These are phyloP conservation scores for Lactarius deliciosus DNA, from an alignment of 768 basidiomycete species.

Conservation along the genomic window DNA sequence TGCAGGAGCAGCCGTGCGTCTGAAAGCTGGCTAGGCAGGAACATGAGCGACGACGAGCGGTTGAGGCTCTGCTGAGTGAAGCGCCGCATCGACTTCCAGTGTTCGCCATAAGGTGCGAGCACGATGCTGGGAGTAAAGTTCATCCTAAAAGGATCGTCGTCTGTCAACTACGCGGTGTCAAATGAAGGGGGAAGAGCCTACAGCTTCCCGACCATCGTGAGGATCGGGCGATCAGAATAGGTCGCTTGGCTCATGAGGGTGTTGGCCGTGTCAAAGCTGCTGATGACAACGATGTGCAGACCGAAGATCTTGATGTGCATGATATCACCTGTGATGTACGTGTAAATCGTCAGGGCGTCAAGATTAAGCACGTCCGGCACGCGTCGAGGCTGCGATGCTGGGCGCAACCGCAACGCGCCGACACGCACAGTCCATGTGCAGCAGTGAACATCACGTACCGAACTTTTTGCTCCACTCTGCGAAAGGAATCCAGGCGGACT, in stretches of 20 bases:
- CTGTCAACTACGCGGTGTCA: background rate
- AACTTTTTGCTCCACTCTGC: slow-evolving; percentile 27
- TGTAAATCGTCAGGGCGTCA: background rate
- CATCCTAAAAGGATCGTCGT: slow-evolving; percentile 20
- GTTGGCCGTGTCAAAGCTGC: slow-evolving; percentile 22
- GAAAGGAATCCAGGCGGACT: slow-evolving; percentile 26
- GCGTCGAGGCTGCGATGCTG: background rate
- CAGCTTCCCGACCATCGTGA: slow-evolving; percentile 29
- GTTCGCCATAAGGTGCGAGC: slow-evolving; percentile 28
- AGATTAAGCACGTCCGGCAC: background rate
- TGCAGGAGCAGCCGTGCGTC: slow-evolving; percentile 28
- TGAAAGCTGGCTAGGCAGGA: slow-evolving; percentile 24
- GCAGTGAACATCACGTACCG: slow-evolving; percentile 22
- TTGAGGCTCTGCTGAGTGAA: slow-evolving; percentile 29
- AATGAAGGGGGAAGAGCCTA: slow-evolving; percentile 1
- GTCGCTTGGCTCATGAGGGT: slow-evolving; percentile 28
- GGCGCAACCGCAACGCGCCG: background rate
- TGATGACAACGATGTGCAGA: slow-evolving; percentile 29
- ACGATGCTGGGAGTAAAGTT: slow-evolving; percentile 28
- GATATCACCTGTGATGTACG: slow-evolving; percentile 21
- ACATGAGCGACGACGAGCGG: slow-evolving; percentile 21
- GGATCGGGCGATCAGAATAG: slow-evolving; percentile 29
- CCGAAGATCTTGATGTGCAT: slow-evolving; percentile 29
- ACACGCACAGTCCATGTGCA: slow-evolving; percentile 1
- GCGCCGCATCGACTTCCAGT: slow-evolving; percentile 29